These are phyloP conservation scores for Sclerotinia glacialis DNA, from an alignment of 2,329 filamentous ascomycete genomes.

Conservation along the genomic window DNA sequence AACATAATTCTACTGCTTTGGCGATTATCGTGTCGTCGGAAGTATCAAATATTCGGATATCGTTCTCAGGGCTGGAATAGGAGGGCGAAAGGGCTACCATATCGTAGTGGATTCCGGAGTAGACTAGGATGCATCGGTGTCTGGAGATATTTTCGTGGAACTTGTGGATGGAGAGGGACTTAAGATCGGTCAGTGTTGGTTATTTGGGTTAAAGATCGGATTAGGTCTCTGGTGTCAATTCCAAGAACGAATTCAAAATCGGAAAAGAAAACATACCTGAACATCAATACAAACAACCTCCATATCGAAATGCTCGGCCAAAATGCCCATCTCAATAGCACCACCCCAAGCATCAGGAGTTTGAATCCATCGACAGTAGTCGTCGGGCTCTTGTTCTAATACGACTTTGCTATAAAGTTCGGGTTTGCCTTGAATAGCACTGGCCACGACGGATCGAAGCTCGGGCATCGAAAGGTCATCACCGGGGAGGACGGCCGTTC, in stretches of 20 bases:
- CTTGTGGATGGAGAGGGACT: slow-evolving; percentile 60
- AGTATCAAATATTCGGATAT: slow-evolving; percentile 59
- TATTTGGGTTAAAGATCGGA: neutral
- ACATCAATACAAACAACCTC: slow-evolving; percentile 87
- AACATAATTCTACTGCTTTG: slow-evolving; percentile 62
- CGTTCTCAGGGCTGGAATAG: slow-evolving; percentile 56
- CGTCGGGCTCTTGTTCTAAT: slow-evolving; percentile 65
- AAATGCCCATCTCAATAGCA: slow-evolving; percentile 81
- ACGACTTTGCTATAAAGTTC: slow-evolving; percentile 73
- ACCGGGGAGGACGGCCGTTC: slow-evolving; percentile 66
- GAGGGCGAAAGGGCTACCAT: slow-evolving; percentile 71
- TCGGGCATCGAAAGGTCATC: slow-evolving; percentile 65
- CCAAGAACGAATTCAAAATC: neutral
- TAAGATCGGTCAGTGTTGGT: slow-evolving; percentile 39
- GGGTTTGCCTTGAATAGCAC: slow-evolving; percentile 71
- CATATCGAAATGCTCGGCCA: slow-evolving; percentile 79
- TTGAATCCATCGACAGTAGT: slow-evolving; percentile 81
- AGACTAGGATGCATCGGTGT: slow-evolving; percentile 72
- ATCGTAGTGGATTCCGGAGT: slow-evolving; percentile 93
- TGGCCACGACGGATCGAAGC: slow-evolving; percentile 73
- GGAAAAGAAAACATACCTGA: slow-evolving; percentile 42
- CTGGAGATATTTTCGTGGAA: slow-evolving; percentile 62
- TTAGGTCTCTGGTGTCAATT: neutral
- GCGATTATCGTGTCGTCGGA: slow-evolving; percentile 65
- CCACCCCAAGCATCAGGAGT: slow-evolving; percentile 84